These are phyloP conservation scores for Pythium apleroticum DNA, from an alignment of 352 stramenopile species.

Conservation along the genomic window DNA sequence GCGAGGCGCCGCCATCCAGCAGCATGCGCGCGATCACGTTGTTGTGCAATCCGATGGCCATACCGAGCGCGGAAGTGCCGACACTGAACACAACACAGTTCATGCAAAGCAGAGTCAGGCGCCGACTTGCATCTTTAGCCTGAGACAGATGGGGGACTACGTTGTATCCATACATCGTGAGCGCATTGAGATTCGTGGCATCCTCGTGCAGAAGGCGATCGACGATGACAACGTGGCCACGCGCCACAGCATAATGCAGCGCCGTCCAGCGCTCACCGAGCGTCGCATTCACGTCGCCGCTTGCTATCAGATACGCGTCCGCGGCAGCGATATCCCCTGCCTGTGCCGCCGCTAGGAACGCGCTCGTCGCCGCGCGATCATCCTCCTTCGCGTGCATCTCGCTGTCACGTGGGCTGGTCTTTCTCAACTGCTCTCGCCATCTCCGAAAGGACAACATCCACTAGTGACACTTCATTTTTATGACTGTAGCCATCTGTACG, in stretches of 20 bases:
- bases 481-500: constrained; percentile 30
- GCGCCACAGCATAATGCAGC: constrained; percentile 63
- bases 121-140: not conserved
- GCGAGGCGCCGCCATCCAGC: constrained; percentile 51
- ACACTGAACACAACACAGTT: constrained; percentile 28
- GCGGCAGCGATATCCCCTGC: constrained; percentile 38
- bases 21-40: constrained; percentile 46
- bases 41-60: constrained; percentile 50
- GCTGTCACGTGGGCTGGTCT: not conserved
- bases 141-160: not conserved
- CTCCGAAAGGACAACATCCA: not conserved
- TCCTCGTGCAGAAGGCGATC: constrained; percentile 38
- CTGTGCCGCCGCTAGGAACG: constrained; percentile 54
- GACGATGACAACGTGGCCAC: constrained; percentile 43
- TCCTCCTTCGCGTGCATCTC: not conserved
- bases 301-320: constrained; percentile 36
- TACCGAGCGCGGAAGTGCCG: constrained; percentile 52
- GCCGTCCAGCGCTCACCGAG: constrained; percentile 69
- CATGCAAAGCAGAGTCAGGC: not conserved
- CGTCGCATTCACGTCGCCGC: constrained; percentile 51
- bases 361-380: constrained; percentile 14
- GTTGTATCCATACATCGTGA: constrained; percentile 43
- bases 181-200: constrained; percentile 53
- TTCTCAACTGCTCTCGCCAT: too few relatives aligned
- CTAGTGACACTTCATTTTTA: constrained; percentile 7